Percentiles rank a stretch among this genome's conserved stretches.
phyloP scores from a whole-genome alignment of 768 basidiomycete species.

The Suillus cothurnatus region DNA sequence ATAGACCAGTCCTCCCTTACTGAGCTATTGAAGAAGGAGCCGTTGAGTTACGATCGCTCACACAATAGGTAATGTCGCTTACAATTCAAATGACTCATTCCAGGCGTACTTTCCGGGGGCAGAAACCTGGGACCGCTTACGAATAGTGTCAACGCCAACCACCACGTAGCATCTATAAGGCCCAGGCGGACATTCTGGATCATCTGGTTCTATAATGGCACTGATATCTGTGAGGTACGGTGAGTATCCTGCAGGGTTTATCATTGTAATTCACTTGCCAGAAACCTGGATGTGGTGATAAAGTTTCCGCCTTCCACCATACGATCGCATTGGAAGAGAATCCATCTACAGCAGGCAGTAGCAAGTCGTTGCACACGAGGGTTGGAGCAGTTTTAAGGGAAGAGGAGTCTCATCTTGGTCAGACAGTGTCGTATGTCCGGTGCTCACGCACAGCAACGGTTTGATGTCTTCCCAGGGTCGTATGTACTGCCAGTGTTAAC shows the following conservation, averaged over 20 bases:
- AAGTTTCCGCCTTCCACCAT: not conserved
- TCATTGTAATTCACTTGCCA: not conserved
- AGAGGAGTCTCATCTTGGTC: not conserved
- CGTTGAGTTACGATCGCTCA: not conserved
- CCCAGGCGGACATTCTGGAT: not conserved
- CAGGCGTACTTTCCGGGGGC: not conserved
- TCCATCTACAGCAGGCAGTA: not conserved
- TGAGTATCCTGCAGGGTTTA: not conserved
- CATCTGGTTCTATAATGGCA: not conserved
- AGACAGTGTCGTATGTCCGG: not conserved
- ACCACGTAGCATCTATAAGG: constrained; percentile 5
- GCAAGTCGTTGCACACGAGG: not conserved
- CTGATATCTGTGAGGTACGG: not conserved
- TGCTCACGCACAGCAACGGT: constrained; percentile 5
- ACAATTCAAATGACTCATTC: constrained; percentile 8
- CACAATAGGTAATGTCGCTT: not conserved
- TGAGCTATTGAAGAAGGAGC: not conserved
- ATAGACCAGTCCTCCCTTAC: constrained; percentile 7
- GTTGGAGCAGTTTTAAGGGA: not conserved
- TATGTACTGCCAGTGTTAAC: not conserved
- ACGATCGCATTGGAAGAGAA: not conserved
- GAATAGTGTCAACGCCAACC: not conserved
- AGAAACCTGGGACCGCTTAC: constrained; percentile 1
- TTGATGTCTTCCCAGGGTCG: constrained; percentile 7
- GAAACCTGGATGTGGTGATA: not conserved